Evolutionary conservation across 176 grass and related monocot genomes (phyloP).

Genomic region (Saccharum spontaneum): DNA sequence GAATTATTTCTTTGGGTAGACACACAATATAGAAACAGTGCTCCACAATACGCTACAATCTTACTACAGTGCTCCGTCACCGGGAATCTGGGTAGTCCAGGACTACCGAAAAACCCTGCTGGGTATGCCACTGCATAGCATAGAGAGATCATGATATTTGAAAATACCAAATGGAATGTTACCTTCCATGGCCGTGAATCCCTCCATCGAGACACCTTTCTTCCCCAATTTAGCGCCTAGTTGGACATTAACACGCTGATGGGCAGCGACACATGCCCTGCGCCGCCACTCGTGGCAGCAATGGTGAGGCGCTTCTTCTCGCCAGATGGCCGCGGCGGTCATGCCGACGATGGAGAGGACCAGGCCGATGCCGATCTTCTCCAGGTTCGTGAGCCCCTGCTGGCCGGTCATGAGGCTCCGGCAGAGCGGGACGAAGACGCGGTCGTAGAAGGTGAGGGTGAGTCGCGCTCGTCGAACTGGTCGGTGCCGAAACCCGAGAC

Average conservation of each 20-base stretch:
- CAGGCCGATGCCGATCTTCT: constrained; percentile 75
- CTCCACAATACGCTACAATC: too few relatives aligned
- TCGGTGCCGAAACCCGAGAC: constrained; percentile 40
- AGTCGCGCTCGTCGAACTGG: constrained; percentile 87
- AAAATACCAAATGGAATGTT: too few relatives aligned
- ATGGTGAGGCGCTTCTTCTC: constrained; percentile 58
- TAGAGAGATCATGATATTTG: too few relatives aligned
- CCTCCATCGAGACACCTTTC: too few relatives aligned
- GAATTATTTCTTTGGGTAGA: too few relatives aligned
- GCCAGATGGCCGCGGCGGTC: constrained; percentile 46
- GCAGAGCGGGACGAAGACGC: constrained; percentile 62
- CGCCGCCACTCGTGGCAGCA: not conserved
- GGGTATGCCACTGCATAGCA: too few relatives aligned
- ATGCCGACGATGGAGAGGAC: constrained; percentile 61
- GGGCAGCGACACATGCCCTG: constrained; percentile 13
- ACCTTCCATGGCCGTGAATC: too few relatives aligned
- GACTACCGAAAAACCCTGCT: too few relatives aligned
- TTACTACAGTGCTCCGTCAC: too few relatives aligned
- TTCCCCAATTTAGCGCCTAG: too few relatives aligned
- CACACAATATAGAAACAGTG: too few relatives aligned
- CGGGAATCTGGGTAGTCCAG: too few relatives aligned
- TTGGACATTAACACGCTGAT: constrained; percentile 55
- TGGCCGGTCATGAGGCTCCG: constrained; percentile 27
- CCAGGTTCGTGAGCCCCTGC: constrained; percentile 66
- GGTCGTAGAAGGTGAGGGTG: constrained; percentile 70